Evolutionary conservation across 768 basidiomycete species (phyloP).

Genomic region (Chalciporus pseudorubinellus): DNA sequence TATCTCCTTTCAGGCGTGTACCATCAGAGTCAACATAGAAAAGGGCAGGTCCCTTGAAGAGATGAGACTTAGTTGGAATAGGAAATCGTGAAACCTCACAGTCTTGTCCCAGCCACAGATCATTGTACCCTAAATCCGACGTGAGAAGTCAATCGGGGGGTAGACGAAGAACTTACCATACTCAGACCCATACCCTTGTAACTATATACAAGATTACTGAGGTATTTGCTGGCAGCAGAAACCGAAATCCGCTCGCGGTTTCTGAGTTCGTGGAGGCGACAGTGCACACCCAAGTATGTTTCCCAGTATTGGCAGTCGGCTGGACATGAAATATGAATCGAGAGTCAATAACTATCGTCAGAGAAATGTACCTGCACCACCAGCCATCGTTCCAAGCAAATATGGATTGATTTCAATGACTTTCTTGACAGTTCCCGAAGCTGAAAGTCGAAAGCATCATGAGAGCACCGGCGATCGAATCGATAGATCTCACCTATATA

Average conservation of each 20-base stretch:
- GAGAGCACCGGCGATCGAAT: background rate
- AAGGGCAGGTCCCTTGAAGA: conserved; percentile 75
- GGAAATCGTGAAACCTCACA: conserved; percentile 40
- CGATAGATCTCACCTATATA: conserved; percentile 73
- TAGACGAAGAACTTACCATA: conserved; percentile 64
- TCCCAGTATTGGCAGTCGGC: conserved; percentile 98
- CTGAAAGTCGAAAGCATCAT: conserved; percentile 39
- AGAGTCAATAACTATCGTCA: background rate
- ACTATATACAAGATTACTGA: conserved; percentile 94
- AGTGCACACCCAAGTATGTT: conserved; percentile 97
- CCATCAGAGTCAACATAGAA: conserved; percentile 99
- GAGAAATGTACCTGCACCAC: conserved; percentile 79
- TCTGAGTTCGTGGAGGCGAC: conserved; percentile 92
- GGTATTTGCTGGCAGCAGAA: conserved; percentile 97
- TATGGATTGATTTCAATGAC: conserved; percentile 99
- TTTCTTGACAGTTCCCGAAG: conserved; percentile 97
- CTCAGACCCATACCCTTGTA: conserved; percentile 99
- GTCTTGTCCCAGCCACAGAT: conserved; percentile 99
- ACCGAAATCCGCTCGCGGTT: conserved; percentile 98
- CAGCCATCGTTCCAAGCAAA: conserved; percentile 99
- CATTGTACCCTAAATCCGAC: conserved; percentile 82
- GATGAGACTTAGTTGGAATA: conserved; percentile 9
- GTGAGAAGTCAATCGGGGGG: conserved; percentile 3
- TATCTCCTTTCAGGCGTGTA: conserved; percentile 88
- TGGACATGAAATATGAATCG: conserved; percentile 28